Base-by-base conservation (phyloP, 1,284 basidiomycete species). In the Leccinum pallidistipes region DNA sequence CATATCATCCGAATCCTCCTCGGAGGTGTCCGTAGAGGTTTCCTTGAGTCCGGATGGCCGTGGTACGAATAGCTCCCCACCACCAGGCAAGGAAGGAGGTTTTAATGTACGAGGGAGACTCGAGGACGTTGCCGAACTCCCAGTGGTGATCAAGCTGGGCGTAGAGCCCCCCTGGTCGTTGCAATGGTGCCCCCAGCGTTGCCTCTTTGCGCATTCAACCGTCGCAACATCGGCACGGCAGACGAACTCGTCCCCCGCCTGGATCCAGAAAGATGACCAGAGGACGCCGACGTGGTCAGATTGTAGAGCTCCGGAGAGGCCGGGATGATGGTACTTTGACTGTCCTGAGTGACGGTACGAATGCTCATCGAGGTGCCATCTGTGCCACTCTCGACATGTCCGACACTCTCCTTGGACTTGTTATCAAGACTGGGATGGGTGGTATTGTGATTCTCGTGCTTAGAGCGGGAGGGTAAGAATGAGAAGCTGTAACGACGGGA, bases 401-500 rank as follows among this genome's bases (percentile, higher is more conserved):
- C 56, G 5, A 27, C 16, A 31, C 10, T 38, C 12, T 55, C 60
- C 11, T 51, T 56, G 21, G 29, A 45, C n/a, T 34, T 2, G 11
- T 40, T 47, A 31, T 57, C 50, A 7, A 58, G 51, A 18, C 7
- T 31, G 14, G 49, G 9, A 40, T 60, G 50, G 11, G 40, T 12
- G 1, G 61, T 56, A 16, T 49, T 11, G 6, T 67, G 56, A 45
- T 67, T 71, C n/a, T 61, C 63, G 32, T 58, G 72, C 14, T 63
- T 71, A 29, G 59, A 34, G 18, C 58, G 68, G 10, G 57, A 43
- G 1, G 70, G n/a, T 4, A 75, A 40, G 6, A 74, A 71, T 7
- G 68, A 71, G 60, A 72, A 74, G 3, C 69, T 74, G 32, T 58
- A 64, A 54, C 73, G 57, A 18, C 61, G 71, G 11, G 53, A 2